Conservation (phyloP, 75 land plant genomes). For the Picea sitchensis region DNA sequence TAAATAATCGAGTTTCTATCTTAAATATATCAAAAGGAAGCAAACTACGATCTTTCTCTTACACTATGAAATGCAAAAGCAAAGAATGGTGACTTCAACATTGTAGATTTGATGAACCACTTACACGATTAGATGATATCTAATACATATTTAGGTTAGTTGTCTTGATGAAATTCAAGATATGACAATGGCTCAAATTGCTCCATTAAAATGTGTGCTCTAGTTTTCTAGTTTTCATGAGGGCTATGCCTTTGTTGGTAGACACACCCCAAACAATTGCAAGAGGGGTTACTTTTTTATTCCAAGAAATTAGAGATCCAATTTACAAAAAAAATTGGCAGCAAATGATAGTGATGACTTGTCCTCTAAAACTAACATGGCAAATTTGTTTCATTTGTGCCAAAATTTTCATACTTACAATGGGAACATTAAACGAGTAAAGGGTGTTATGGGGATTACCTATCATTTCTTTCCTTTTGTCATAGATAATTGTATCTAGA, state of each 20-base stretch:
- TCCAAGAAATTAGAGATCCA: conserved; percentile 47
- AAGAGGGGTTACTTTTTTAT: conserved; percentile 58
- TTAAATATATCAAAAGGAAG: conserved; percentile 35
- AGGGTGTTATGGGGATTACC: conserved; percentile 43
- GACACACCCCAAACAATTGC: conserved; percentile 84
- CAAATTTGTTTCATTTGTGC: conserved; percentile 33
- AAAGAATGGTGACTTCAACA: conserved; percentile 43
- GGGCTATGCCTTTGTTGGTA: conserved; percentile 71
- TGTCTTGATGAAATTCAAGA: conserved; percentile 83
- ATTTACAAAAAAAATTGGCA: conserved; percentile 51
- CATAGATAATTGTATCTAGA: conserved; percentile 57
- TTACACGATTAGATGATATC: conserved; percentile 34
- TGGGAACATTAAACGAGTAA: conserved; percentile 44
- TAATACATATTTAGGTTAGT: conserved; percentile 26
- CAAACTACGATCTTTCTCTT: conserved; percentile 50
- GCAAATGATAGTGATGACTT: neutral
- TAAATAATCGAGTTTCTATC: conserved; percentile 34
- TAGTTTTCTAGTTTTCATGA: conserved; percentile 35
- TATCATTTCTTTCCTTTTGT: conserved; percentile 51
- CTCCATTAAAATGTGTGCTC: conserved; percentile 49
- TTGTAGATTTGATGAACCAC: conserved; percentile 52
- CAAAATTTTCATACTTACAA: conserved; percentile 62
- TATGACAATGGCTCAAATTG: conserved; percentile 58
- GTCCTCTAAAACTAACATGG: conserved; percentile 11
- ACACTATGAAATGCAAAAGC: conserved; percentile 57